These are phyloP conservation scores for Wallacemonas collosoma DNA, from an alignment of 208 protist genomes.

Conservation along the genomic window DNA sequence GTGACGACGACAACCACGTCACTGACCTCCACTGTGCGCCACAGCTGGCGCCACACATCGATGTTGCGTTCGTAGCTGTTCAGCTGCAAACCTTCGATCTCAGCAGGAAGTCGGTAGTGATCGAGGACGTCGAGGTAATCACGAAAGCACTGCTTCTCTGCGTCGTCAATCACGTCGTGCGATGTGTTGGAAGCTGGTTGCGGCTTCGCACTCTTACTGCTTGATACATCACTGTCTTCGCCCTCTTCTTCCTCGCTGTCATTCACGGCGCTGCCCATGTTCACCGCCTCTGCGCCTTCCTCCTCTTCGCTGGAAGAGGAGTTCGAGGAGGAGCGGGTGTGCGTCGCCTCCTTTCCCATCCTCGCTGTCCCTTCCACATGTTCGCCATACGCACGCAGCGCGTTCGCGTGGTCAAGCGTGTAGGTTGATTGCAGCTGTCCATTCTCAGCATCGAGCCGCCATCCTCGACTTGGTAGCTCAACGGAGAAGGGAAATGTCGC, in stretches of 20 bases:
- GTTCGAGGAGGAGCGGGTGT: too few species aligned
- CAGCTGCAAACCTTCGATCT: constrained; percentile 42
- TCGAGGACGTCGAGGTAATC: constrained; percentile 57
- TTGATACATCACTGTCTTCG: not conserved
- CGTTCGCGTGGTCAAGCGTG: not conserved
- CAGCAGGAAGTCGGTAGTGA: constrained; percentile 33
- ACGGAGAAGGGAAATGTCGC: constrained; percentile 65
- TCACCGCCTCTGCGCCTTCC: too few species aligned
- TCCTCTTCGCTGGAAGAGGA: too few species aligned
- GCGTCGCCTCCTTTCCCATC: too few species aligned
- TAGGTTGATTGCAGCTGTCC: constrained; percentile 4
- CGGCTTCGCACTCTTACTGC: too few species aligned
- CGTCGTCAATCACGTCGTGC: constrained; percentile 45
- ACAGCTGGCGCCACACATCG: constrained; percentile 98
- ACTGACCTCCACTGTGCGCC: constrained; percentile 95
- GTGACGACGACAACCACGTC: constrained; percentile 95
- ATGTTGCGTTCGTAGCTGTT: constrained; percentile 97
- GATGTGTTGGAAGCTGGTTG: too few species aligned
- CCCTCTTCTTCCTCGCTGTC: constrained; percentile 14
- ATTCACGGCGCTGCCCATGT: not conserved
- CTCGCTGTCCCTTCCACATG: too few species aligned
- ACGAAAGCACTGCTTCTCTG: constrained; percentile 34
- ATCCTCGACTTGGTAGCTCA: constrained; percentile 79
- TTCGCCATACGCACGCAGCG: not conserved
- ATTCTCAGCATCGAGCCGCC: constrained; percentile 21